Conservation (phyloP, 768 basidiomycete species). For the Plicaturopsis crispa region DNA sequence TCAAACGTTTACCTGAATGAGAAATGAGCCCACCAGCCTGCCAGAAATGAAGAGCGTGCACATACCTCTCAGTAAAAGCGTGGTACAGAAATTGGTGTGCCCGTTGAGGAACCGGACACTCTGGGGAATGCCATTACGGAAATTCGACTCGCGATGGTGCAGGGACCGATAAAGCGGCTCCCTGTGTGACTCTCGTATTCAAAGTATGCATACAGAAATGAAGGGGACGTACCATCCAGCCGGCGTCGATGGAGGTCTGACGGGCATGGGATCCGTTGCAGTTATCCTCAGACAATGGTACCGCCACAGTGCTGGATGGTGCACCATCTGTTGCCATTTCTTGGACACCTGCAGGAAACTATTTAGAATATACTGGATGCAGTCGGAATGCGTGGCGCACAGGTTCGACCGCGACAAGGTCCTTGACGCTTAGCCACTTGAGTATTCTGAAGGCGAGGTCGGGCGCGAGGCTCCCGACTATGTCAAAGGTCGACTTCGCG, state of each 20-base stretch:
- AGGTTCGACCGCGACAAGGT: conserved; percentile 53
- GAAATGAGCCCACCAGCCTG: too few relatives aligned
- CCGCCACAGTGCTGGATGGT: conserved; percentile 70
- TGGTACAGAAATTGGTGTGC: conserved; percentile 86
- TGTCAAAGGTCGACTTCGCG: conserved; percentile 72
- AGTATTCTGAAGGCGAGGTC: conserved; percentile 61
- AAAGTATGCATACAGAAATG: not conserved
- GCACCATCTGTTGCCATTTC: conserved; percentile 35
- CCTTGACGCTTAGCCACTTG: conserved; percentile 45
- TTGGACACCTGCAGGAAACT: conserved; percentile 28
- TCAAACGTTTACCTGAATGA: conserved; percentile 74
- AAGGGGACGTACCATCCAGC: conserved; percentile 59
- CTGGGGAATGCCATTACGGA: conserved; percentile 69
- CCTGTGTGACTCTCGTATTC: conserved; percentile 25
- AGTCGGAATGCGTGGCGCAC: conserved; percentile 23
- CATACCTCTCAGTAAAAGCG: conserved; percentile 60
- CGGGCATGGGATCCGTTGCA: conserved; percentile 58
- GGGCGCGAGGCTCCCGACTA: conserved; percentile 65
- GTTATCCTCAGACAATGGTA: conserved; percentile 72
- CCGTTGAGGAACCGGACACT: conserved; percentile 59
- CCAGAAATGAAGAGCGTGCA: not conserved
- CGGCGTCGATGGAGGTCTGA: conserved; percentile 53
- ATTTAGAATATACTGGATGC: conserved; percentile 2
- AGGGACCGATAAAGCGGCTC: conserved; percentile 71
- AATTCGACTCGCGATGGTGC: conserved; percentile 83